Percentiles rank a stretch among this genome's conserved stretches.
These are phyloP conservation scores for Lipomyces japonicus DNA, from an alignment of 805 yeast genomes.

Conservation along the genomic window DNA sequence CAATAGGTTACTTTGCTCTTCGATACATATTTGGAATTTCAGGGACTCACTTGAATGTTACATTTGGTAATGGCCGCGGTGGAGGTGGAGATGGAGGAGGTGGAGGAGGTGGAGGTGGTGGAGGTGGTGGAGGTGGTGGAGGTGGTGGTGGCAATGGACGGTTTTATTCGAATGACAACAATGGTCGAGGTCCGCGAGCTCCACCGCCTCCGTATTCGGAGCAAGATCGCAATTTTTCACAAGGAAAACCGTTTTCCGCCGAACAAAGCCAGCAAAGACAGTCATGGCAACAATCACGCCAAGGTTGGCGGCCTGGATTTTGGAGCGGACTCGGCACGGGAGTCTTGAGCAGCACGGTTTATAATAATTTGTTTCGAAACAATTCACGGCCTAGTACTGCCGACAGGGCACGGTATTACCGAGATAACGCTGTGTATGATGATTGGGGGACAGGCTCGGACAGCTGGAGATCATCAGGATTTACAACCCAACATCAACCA, in stretches of 20 bases:
- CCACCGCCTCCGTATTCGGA: constrained; percentile 23
- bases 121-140: constrained; percentile 10
- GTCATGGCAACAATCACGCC: constrained; percentile 2
- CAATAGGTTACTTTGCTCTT: not conserved
- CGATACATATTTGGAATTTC: not conserved
- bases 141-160: constrained; percentile 7
- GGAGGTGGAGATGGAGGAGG: constrained; percentile 1
- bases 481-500: not conserved
- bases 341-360: constrained; percentile 12
- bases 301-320: constrained; percentile 24
- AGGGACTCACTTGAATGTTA: not conserved
- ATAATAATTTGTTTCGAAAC: constrained; percentile 9
- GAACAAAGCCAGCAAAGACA: constrained; percentile 11
- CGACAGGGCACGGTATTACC: constrained; percentile 7
- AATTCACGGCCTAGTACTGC: constrained; percentile 1
- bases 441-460: not conserved
- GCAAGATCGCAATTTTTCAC: constrained; percentile 2
- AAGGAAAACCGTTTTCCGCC: constrained; percentile 15
- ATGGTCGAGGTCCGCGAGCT: constrained; percentile 9
- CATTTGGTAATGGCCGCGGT: not conserved
- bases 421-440: constrained; percentile 5
- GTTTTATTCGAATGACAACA: not conserved
- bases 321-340: constrained; percentile 27
- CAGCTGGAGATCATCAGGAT: not conserved
- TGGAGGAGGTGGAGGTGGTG: not conserved